A percentile compares a stretch with the other conserved stretches of the same genome.
Conservation (phyloP, 306 rosid species). For the Morella rubra region DNA sequence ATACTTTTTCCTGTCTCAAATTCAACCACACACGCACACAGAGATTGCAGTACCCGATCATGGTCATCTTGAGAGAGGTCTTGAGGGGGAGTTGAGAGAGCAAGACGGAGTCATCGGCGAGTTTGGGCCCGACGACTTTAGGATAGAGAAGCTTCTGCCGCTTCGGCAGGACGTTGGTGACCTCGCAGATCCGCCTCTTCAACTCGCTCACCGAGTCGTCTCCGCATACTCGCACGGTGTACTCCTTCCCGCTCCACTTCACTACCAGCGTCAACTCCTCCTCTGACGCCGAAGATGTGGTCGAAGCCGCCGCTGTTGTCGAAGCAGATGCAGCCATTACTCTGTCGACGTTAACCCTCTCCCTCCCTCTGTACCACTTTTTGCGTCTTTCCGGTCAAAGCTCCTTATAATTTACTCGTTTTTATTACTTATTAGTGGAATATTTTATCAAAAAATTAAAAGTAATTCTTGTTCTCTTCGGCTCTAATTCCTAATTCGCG, state of each 20-base stretch:
- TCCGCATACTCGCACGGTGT: slow-evolving; percentile 76
- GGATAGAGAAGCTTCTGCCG: slow-evolving; percentile 96
- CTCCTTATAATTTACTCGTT: background rate
- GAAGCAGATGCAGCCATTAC: slow-evolving; percentile 40
- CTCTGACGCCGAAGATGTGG: slow-evolving; percentile 40
- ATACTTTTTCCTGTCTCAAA: background rate
- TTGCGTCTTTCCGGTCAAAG: background rate
- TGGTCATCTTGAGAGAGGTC: slow-evolving; percentile 80
- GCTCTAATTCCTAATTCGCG: no score
- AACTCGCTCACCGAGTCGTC: slow-evolving; percentile 83
- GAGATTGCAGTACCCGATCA: slow-evolving; percentile 59
- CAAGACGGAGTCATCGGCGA: slow-evolving; percentile 74
- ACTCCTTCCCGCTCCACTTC: slow-evolving; percentile 93
- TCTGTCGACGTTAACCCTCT: background rate
- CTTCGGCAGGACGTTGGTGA: slow-evolving; percentile 78
- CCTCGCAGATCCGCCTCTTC: slow-evolving; percentile 91
- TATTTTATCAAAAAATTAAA: no score
- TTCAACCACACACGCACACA: background rate
- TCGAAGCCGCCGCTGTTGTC: slow-evolving; percentile 28
- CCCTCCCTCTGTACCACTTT: background rate
- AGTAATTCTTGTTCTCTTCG: no score
- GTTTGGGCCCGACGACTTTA: slow-evolving; percentile 64
- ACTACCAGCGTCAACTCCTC: slow-evolving; percentile 75
- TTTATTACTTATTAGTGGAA: no score
- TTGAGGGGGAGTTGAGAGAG: slow-evolving; percentile 75